These are phyloP conservation scores for Neurospora sublineolata DNA, from an alignment of 495 filamentous ascomycete genomes.

Conservation along the genomic window DNA sequence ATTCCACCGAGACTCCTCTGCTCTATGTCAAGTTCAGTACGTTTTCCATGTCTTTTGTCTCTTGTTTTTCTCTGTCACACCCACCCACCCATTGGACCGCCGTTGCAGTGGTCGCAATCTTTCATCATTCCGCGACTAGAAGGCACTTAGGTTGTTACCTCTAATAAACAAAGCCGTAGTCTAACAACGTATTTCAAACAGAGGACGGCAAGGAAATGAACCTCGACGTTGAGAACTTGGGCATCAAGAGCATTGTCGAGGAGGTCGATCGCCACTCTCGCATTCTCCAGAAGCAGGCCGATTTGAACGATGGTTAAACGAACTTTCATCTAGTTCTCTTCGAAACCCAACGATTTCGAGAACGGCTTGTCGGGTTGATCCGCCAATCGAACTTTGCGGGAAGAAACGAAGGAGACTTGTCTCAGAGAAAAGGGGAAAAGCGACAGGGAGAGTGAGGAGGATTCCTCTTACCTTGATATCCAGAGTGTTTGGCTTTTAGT, in stretches of 20 bases:
- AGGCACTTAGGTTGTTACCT: no score
- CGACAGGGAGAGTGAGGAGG: background rate
- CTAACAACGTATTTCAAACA: slow-evolving; percentile 19
- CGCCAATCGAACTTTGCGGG: background rate
- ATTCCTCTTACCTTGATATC: background rate
- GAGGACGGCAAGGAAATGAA: slow-evolving; percentile 76
- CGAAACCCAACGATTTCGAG: background rate
- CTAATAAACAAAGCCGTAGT: no score
- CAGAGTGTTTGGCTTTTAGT: background rate
- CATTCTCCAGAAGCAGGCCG: slow-evolving; percentile 64
- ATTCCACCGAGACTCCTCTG: slow-evolving; percentile 47
- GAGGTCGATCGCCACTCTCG: slow-evolving; percentile 87
- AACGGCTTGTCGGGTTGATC: background rate
- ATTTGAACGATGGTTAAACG: slow-evolving; percentile 48
- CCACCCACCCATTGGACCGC: background rate
- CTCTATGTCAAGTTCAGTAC: slow-evolving; percentile 73
- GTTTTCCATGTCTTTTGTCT: slow-evolving; percentile 18
- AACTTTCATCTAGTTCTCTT: background rate
- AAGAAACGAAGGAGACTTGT: background rate
- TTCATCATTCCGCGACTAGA: no score
- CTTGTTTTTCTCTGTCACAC: background rate
- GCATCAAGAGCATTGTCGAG: slow-evolving; percentile 76
- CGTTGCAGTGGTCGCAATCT: background rate
- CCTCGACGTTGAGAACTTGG: slow-evolving; percentile 59
- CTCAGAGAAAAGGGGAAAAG: background rate